Evolutionary conservation across 768 basidiomycete species (phyloP), one percentile per base, ranked within the genome.

Genomic region (Solioccasus polychromus): DNA sequence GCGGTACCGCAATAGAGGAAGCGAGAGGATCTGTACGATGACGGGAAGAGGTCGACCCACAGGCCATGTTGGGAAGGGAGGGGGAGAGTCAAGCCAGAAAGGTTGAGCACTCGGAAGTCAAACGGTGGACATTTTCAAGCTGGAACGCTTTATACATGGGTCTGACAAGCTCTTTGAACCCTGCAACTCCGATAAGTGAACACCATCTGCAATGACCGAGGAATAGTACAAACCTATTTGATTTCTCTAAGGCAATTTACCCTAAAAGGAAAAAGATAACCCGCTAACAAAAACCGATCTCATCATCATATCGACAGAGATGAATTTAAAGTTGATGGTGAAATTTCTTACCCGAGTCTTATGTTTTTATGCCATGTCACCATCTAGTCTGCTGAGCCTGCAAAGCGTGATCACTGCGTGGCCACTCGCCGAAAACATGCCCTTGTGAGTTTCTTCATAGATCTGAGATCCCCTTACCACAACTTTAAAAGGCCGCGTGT

Each of bases 81-180:
- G 26, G 36, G 34, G 36, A 32, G 50, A 39, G n/a, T n/a, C 43
- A 35, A 35, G 43, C 44, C 52, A 17, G 45, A 45, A 15, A 36
- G 19, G 52, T 47, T 26, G 41, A 42, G 47, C 22, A 45, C 51
- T 50, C 44, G 55, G 44, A 39, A 46, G 54, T 66, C 48, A 63
- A 54, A 49, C 63, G 42, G 52, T 48, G 45, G 51, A 39, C 62
- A 64, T 60, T 42, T 60, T 53, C 50, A 24, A 44, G 46, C 35
- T 52, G 50, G 43, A 61, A 56, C 39, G 48, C 59, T 61, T 66
- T 66, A 64, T 64, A 64, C 63, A 63, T 59, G 50, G 49, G 52
- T 48, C 38, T 60, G 63, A 52, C 62, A 58, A 60, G 38, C 48
- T 42, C 52, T 48, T 43, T 44, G 44, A 48, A 44, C 45, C 52